Base-by-base conservation (phyloP, 306 rosid species). In the Vigna trinervia region DNA sequence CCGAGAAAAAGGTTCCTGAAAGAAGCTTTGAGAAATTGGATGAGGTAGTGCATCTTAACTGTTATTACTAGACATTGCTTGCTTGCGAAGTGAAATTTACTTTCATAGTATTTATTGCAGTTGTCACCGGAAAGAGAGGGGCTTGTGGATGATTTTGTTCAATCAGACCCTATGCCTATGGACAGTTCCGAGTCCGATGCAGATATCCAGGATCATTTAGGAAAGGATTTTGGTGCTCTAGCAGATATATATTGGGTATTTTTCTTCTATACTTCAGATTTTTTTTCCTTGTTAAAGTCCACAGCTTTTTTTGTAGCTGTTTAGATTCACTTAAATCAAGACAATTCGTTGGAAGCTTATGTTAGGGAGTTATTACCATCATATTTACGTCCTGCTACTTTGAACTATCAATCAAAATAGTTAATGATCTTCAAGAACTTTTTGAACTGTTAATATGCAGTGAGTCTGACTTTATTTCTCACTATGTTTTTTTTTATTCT, bases 171-270 rank as follows among this genome's bases (percentile, higher is more conserved):
- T 28, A 76, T 63, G 85, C 84, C 78, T 38, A 76, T 72, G 82
- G 91, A 89, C 75, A 90, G 86, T 72, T 81, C 80, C 62, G 85
- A 82, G 75, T 71, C 85, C 62, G 85, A 82, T 80, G 85, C 88
- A 68, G 92, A 74, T 75, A 67, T 78, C 76, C 85, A 71, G 45
- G 92, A 87, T 34, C 83, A 73, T 78, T 79, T 85, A 15, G 81
- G 73, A 46, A 88, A 88, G 85, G 92, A 90, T 81, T 85, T 90
- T 68, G 82, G 59, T 26, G 88, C 75, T 38, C 87, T 79, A 70
- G 87, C 90, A 80, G 86, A 90, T 87, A 41, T 78, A 30, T 92
- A 86, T 80, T 95, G 99, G 99, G 99, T 95, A 92, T 62, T 80
- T 84, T 81, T 68, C 58, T 79, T 75, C 51, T 64, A 41, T 73